Evolutionary conservation across 805 yeast genomes (phyloP), one percentile per base, ranked within the genome.

Genomic region (Schwanniomyces yamadae): DNA sequence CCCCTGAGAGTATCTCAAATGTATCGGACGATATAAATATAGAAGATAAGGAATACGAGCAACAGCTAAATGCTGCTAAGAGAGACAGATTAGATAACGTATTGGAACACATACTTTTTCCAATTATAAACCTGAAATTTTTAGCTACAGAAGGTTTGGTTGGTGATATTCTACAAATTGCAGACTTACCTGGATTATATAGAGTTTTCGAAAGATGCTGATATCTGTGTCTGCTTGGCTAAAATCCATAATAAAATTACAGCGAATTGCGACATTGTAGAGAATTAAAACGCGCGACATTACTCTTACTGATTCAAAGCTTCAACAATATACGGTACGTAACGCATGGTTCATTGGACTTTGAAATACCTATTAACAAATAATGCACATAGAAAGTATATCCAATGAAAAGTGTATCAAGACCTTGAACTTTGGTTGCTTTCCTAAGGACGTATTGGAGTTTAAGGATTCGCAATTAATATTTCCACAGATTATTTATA

Each of bases 141-240:
- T 54, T 88, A 10, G 95, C 90, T 0, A 76, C 95, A 0, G 65
- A 65, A 10, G 52, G 50, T 3, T 48, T 88, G 23, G 45, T 59
- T 4, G 52, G 66, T 10, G 81, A 78, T 37, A 78, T 89, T 4
- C 74, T 86, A 4, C 96, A 91, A 56, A 78, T 93, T 24, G 97
- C 99, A 0, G 89, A 82, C 54, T 59, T 93, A 20, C 98, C 98
- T 2, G 95, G 95, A 0, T 65, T 93, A 38, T 93, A 93, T 59
- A 77, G 73, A 50, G 95, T 95, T 4, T 93, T 93, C 66, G 99
- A 93, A 63, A 71, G 99, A 55, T 93, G 99, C 51, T 85, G 49
- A 57, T 15, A 16, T 19, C n/a, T 21, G n/a, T n/a, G n/a, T n/a
- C n/a, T n/a, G n/a, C n/a, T n/a, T n/a, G n/a, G n/a, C n/a, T n/a